phyloP scores from a whole-genome alignment of 2,329 filamentous ascomycete species.

The Orbilia ellipsospora region DNA sequence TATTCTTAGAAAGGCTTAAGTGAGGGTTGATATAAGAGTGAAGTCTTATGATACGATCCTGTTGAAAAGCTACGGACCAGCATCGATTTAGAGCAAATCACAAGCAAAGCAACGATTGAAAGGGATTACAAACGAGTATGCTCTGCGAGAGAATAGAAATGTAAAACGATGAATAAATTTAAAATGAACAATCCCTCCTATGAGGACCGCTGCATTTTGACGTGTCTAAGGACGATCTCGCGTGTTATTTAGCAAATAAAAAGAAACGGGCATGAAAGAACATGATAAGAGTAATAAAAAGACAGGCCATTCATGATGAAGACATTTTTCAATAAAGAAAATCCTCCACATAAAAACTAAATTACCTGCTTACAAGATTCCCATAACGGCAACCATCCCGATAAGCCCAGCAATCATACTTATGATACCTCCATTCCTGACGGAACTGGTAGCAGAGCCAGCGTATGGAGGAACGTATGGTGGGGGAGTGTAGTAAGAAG shows the following conservation, averaged over 20 bases:
- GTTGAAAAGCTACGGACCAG: too few species aligned
- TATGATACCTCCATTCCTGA: conserved; percentile 48
- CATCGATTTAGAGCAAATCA: too few species aligned
- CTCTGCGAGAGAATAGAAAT: background rate
- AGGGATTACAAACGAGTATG: too few species aligned
- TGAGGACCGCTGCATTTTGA: conserved; percentile 47
- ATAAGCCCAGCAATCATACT: conserved; percentile 42
- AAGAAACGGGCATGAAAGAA: conserved; percentile 14
- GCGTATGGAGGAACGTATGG: conserved; percentile 46
- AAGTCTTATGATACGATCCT: too few species aligned
- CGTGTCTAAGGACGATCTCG: conserved; percentile 3
- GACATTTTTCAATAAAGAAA: conserved; percentile 7
- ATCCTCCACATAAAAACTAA: conserved; percentile 21
- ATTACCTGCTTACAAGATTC: conserved; percentile 36
- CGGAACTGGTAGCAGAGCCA: conserved; percentile 41
- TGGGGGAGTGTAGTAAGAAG: conserved; percentile 35
- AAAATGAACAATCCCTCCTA: conserved; percentile 49
- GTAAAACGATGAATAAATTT: conserved; percentile 28
- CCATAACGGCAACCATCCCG: conserved; percentile 45
- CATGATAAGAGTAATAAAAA: conserved; percentile 5
- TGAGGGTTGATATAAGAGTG: too few species aligned
- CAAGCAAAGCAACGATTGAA: too few species aligned
- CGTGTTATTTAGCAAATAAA: background rate
- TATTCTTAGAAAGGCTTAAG: too few species aligned
- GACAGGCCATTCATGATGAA: conserved; percentile 5